Percentiles rank a stretch among this genome's conserved stretches.
These are phyloP conservation scores for Oxytropis ochrocephala DNA, from an alignment of 306 rosid species.

Conservation along the genomic window DNA sequence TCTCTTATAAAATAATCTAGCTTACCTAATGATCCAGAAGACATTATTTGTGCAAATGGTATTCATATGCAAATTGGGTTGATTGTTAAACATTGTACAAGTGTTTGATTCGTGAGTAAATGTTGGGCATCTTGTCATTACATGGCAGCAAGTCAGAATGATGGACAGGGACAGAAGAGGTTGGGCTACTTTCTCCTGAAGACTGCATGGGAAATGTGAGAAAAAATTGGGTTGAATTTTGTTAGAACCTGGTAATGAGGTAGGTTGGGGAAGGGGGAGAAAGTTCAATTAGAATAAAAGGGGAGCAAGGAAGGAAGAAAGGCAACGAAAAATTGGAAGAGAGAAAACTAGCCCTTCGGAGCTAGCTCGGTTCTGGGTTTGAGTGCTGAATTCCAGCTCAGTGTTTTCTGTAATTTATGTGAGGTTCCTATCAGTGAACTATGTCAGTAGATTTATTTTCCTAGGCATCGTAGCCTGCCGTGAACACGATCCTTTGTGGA, in stretches of 20 bases:
- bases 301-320: not conserved
- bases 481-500: conserved; percentile 8
- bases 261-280: not conserved
- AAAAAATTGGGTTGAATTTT: not conserved
- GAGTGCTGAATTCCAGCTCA: not conserved
- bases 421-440: conserved; percentile 4
- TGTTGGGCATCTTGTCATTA: not conserved
- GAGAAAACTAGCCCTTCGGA: not conserved
- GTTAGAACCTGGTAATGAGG: not conserved
- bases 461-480: conserved; percentile 22
- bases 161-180: not conserved
- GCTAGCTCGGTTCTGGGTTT: not conserved
- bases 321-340: not conserved
- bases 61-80: not conserved
- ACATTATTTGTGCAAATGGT: not conserved
- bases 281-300: not conserved
- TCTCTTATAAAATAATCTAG: conserved; percentile 4
- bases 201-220: not conserved
- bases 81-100: not conserved
- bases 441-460: conserved; percentile 1
- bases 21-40: not conserved
- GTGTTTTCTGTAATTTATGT: not conserved
- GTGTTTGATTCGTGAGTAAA: not conserved
- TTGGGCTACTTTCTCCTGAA: not conserved
- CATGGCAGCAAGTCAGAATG: not conserved